Conservation (phyloP, 805 yeast genomes). For the Wickerhamiella domercqiae region DNA sequence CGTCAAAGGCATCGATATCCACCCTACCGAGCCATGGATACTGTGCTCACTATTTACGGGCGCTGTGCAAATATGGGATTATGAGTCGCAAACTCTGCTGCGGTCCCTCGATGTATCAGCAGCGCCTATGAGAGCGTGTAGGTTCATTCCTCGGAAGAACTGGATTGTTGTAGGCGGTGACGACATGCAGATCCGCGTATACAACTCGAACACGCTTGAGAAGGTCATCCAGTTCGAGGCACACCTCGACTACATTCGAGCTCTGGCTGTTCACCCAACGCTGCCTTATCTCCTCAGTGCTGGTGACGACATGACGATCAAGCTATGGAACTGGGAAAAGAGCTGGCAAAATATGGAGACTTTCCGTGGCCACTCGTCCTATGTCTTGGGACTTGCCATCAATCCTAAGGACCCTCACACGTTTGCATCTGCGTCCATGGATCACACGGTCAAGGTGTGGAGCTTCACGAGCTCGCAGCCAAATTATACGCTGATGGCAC, state of each 20-base stretch:
- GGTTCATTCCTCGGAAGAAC: constrained; percentile 86
- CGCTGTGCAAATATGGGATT: constrained; percentile 82
- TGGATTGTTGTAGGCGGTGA: constrained; percentile 96
- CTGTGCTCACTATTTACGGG: constrained; percentile 85
- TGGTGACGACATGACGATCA: constrained; percentile 81
- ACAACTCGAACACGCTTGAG: constrained; percentile 90
- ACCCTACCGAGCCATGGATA: constrained; percentile 96
- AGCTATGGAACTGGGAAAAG: constrained; percentile 95
- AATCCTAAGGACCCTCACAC: constrained; percentile 97
- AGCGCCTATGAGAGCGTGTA: constrained; percentile 90
- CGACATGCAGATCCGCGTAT: constrained; percentile 86
- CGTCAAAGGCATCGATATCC: constrained; percentile 95
- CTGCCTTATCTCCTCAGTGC: constrained; percentile 80
- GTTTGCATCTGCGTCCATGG: constrained; percentile 93
- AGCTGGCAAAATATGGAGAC: constrained; percentile 81
- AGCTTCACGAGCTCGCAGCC: constrained; percentile 75
- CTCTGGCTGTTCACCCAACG: constrained; percentile 86
- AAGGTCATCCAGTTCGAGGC: constrained; percentile 92
- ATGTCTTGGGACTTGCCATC: constrained; percentile 84
- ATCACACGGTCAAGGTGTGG: constrained; percentile 95
- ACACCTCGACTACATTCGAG: constrained; percentile 91
- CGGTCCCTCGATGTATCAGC: constrained; percentile 90
- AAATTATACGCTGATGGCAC: constrained; percentile 82
- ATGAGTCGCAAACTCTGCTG: constrained; percentile 69
- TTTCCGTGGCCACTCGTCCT: constrained; percentile 92